Evolutionary conservation across 352 stramenopile species (phyloP).

Genomic region (Ophiocytium majus): DNA sequence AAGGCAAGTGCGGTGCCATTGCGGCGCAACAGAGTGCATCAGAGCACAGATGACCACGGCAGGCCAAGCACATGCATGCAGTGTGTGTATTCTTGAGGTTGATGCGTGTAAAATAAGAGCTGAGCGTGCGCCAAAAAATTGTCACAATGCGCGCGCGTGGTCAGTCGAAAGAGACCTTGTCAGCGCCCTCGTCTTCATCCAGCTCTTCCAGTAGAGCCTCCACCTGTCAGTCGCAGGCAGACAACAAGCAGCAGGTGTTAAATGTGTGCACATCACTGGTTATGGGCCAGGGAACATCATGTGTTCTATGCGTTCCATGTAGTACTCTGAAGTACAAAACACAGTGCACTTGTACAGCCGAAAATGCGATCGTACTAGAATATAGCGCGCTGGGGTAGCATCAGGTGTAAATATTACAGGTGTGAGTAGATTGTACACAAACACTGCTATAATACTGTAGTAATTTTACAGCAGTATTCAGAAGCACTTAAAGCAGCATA

Average conservation of each 20-base stretch:
- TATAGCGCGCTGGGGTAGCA: background rate
- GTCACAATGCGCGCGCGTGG: background rate
- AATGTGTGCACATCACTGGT: background rate
- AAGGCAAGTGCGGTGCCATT: no score
- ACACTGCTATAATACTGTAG: no score
- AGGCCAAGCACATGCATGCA: no score
- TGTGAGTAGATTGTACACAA: no score
- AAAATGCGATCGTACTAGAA: background rate
- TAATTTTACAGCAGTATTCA: no score
- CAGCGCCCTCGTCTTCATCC: conserved; percentile 24
- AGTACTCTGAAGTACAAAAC: background rate
- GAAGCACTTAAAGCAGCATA: no score
- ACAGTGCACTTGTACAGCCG: background rate
- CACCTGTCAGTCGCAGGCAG: background rate
- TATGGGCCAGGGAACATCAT: background rate
- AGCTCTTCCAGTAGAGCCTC: conserved; percentile 38
- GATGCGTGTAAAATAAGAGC: no score
- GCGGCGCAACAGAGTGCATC: no score
- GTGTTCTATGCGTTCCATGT: background rate
- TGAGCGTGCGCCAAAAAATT: no score
- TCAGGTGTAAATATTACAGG: no score
- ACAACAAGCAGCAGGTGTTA: background rate
- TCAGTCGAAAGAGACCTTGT: conserved; percentile 26
- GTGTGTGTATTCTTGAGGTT: no score
- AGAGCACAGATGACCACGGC: no score